phyloP scores from a whole-genome alignment of 1,284 basidiomycete genomes.

The Cutaneotrichosporon mucoides region DNA sequence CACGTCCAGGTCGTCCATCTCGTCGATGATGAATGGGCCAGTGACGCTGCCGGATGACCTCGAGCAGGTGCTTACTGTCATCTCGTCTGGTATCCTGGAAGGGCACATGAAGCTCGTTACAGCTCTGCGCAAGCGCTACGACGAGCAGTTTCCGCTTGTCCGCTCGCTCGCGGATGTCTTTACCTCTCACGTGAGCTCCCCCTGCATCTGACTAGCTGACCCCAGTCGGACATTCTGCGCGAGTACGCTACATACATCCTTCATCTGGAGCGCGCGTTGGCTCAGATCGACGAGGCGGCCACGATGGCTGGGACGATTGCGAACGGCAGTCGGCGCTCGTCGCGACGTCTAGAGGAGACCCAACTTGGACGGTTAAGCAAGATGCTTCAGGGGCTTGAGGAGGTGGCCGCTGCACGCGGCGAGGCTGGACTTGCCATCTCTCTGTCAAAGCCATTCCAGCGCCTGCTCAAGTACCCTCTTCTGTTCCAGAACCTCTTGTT shows the following conservation, averaged over 20 bases:
- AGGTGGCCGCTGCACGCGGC: constrained; percentile 72
- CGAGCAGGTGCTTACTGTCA: constrained; percentile 74
- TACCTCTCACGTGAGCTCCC: constrained; percentile 71
- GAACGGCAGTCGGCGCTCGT: constrained; percentile 54
- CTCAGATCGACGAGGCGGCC: constrained; percentile 76
- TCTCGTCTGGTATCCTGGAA: constrained; percentile 75
- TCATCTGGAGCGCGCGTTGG: constrained; percentile 81
- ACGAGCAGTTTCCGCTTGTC: constrained; percentile 88
- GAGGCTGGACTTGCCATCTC: constrained; percentile 92
- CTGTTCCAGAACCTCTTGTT: constrained; percentile 96
- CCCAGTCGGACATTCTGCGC: constrained; percentile 80
- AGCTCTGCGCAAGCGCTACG: constrained; percentile 77
- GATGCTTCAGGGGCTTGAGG: constrained; percentile 60
- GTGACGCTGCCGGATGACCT: constrained; percentile 75
- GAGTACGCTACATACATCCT: constrained; percentile 89
- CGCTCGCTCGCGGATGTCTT: constrained; percentile 88
- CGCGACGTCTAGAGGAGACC: constrained; percentile 19
- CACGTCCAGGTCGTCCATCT: constrained; percentile 20
- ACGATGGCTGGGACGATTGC: constrained; percentile 54
- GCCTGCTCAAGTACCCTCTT: constrained; percentile 92
- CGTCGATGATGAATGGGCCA: constrained; percentile 9
- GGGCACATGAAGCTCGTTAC: constrained; percentile 80
- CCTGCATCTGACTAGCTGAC: background rate
- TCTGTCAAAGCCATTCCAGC: constrained; percentile 92
- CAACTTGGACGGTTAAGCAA: constrained; percentile 21